Evolutionary conservation across 2,329 filamentous ascomycete species (phyloP).

Genomic region (Pezicula rhizophila): DNA sequence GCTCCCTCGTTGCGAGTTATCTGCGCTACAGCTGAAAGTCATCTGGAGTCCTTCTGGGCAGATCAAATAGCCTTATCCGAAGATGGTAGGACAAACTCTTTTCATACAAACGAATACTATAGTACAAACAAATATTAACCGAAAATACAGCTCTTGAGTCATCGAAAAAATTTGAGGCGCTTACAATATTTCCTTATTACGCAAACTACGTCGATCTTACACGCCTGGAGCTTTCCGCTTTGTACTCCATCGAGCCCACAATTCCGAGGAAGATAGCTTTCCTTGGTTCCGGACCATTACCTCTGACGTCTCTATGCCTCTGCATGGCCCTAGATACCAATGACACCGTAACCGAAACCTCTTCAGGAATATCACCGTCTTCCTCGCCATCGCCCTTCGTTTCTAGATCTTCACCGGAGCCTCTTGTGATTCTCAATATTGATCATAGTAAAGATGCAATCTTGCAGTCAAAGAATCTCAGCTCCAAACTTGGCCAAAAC

Average conservation of each 20-base stretch:
- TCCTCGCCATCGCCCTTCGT: no score
- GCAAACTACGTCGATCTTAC: conserved; percentile 43
- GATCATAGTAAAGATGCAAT: conserved; percentile 34
- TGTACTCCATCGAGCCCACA: conserved; percentile 30
- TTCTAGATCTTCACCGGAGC: not conserved
- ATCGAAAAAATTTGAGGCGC: conserved; percentile 16
- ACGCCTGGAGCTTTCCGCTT: conserved; percentile 37
- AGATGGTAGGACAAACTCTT: conserved; percentile 6
- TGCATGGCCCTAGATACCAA: conserved; percentile 26
- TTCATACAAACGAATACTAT: no score
- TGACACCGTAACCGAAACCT: not conserved
- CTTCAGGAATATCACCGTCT: not conserved
- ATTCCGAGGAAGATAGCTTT: conserved; percentile 35
- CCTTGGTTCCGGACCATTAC: conserved; percentile 44
- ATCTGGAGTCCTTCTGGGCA: conserved; percentile 40
- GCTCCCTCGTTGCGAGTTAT: conserved; percentile 33
- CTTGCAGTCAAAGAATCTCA: conserved; percentile 24
- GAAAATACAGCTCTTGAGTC: conserved; percentile 2
- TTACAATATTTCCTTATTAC: conserved; percentile 41
- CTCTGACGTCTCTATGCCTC: conserved; percentile 41
- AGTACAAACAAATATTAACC: not conserved
- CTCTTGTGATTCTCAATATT: conserved; percentile 32
- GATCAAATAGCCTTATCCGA: conserved; percentile 24
- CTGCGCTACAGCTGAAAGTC: conserved; percentile 38
- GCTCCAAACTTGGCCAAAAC: conserved; percentile 25